Percentiles rank a stretch among this genome's conserved stretches.
Evolutionary conservation across 2,329 filamentous ascomycete genomes (phyloP).

Genomic region (Trichoderma atroviride): DNA sequence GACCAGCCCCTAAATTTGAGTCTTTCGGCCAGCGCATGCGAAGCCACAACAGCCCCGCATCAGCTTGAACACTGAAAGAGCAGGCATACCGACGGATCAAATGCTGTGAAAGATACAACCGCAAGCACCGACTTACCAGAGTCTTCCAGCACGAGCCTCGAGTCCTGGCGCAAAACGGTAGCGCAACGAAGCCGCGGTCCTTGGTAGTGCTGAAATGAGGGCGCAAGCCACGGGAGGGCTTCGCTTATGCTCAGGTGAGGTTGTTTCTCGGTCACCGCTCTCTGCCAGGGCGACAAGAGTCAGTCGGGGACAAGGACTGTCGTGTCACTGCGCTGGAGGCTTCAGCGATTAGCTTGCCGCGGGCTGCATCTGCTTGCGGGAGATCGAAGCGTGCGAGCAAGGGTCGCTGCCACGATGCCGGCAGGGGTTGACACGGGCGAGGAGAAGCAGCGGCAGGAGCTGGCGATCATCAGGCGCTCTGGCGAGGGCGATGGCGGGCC

Average conservation of each 20-base stretch:
- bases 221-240: not conserved
- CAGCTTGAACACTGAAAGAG: not conserved
- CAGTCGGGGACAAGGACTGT: not conserved
- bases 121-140: not conserved
- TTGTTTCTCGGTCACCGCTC: not conserved
- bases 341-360: not conserved
- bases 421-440: not conserved
- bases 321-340: not conserved
- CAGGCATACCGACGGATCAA: not conserved
- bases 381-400: not conserved
- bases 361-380: not conserved
- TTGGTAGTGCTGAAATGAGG: not conserved
- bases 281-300: not conserved
- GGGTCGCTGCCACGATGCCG: not conserved
- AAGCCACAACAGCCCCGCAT: slow-evolving; percentile 14
- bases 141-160: not conserved
- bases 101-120: not conserved
- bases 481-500: not conserved
- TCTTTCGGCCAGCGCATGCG: slow-evolving; percentile 10
- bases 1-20: not conserved
- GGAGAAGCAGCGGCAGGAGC: not conserved
- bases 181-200: not conserved
- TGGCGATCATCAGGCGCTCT: not conserved
- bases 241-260: not conserved
- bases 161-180: not conserved